Percentiles rank a stretch among this genome's conserved stretches.
These are phyloP conservation scores for Trichoderma virens DNA, from an alignment of 495 filamentous ascomycete genomes.

Conservation along the genomic window DNA sequence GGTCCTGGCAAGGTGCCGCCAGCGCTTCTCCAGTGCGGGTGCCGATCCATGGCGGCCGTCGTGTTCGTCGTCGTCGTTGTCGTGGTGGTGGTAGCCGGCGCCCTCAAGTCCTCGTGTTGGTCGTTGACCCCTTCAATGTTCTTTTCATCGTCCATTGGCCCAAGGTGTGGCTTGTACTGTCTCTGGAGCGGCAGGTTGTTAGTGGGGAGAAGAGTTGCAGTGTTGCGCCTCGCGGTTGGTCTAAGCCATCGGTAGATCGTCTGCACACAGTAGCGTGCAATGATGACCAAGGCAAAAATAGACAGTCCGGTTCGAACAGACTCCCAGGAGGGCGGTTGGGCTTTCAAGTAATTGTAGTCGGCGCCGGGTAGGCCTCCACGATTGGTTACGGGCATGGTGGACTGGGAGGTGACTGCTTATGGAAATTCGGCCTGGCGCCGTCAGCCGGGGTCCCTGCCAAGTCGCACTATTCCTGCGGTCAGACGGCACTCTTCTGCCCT, in stretches of 20 bases:
- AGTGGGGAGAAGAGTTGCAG: not conserved
- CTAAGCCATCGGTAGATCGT: not conserved
- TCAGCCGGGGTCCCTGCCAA: constrained; percentile 9
- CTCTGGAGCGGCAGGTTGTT: not conserved
- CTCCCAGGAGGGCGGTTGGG: constrained; percentile 8
- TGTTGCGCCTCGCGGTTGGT: not conserved
- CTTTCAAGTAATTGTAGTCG: constrained; percentile 11
- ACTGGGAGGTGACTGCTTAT: constrained; percentile 6
- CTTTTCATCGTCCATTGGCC: constrained; percentile 7
- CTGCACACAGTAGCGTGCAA: constrained; percentile 8
- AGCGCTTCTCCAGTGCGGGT: not conserved
- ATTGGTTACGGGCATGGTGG: constrained; percentile 4
- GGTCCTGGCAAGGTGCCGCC: constrained; percentile 14
- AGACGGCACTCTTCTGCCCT: constrained; percentile 8
- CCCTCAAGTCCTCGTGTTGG: constrained; percentile 11
- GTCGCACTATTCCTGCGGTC: constrained; percentile 8
- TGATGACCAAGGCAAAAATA: constrained; percentile 4
- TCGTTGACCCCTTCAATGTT: constrained; percentile 13
- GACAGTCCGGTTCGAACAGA: constrained; percentile 6
- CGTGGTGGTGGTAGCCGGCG: constrained; percentile 6
- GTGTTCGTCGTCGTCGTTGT: constrained; percentile 13
- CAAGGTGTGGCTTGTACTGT: not conserved
- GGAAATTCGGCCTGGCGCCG: constrained; percentile 7
- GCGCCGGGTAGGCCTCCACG: constrained; percentile 10
- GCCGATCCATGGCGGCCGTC: constrained; percentile 1